phyloP scores from a whole-genome alignment of 2,329 filamentous ascomycete genomes.

The Cladosporium sp. region DNA sequence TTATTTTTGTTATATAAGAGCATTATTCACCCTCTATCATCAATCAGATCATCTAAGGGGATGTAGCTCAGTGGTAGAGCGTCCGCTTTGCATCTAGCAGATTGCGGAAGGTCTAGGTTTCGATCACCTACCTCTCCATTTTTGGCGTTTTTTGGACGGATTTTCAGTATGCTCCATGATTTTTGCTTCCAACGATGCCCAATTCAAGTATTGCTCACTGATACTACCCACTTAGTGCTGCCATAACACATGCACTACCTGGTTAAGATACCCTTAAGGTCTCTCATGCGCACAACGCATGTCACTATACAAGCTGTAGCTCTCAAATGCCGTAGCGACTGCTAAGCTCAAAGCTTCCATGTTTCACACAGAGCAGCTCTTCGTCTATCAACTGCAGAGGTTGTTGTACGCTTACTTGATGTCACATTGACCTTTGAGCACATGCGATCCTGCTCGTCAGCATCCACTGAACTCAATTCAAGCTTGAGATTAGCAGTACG shows the following conservation, averaged over 20 bases:
- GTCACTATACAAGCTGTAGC: neutral
- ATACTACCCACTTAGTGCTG: neutral
- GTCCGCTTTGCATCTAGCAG: slow-evolving; percentile 13
- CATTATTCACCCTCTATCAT: no score
- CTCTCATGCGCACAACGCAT: neutral
- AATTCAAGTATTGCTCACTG: neutral
- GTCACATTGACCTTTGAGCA: neutral
- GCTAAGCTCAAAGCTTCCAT: neutral
- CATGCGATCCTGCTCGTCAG: neutral
- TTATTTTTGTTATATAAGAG: no score
- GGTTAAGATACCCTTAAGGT: neutral
- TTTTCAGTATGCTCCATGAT: neutral
- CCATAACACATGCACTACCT: neutral
- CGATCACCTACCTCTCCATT: slow-evolving; percentile 16
- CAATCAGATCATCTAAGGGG: no score
- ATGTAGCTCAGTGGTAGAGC: slow-evolving; percentile 19
- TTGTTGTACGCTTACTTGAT: neutral
- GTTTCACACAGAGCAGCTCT: neutral
- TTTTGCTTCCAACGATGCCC: neutral
- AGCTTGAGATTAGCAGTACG: neutral
- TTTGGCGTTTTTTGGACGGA: neutral
- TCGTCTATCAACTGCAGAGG: neutral
- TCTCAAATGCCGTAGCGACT: neutral
- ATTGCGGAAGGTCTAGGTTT: slow-evolving; percentile 15
- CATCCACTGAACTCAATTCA: neutral